A percentile compares a stretch with the other conserved stretches of the same genome.
phyloP scores from a whole-genome alignment of 805 yeast species.

The Blastobotrys parvus region DNA sequence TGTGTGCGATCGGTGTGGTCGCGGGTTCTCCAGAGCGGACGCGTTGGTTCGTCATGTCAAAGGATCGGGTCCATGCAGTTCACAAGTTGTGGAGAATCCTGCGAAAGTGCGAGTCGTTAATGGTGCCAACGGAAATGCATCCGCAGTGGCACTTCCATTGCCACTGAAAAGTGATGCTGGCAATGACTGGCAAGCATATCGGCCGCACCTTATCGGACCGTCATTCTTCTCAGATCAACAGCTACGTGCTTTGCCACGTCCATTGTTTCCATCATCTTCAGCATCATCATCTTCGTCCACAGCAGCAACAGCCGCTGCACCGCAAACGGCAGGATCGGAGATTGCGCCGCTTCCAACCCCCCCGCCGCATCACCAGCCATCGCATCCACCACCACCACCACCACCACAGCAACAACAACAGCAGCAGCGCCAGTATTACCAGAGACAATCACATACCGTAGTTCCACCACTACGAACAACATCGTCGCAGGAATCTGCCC shows the following conservation, averaged over 20 bases:
- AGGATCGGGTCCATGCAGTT: conserved; percentile 29
- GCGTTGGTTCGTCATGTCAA: conserved; percentile 64
- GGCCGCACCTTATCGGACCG: not conserved
- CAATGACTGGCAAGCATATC: not conserved
- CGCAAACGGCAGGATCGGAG: no score
- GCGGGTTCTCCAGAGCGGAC: conserved; percentile 66
- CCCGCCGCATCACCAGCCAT: not conserved
- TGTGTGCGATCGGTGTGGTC: conserved; percentile 50
- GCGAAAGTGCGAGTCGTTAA: not conserved
- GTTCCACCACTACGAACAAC: not conserved
- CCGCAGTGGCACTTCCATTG: not conserved
- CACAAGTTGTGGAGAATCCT: not conserved
- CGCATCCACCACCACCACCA: not conserved
- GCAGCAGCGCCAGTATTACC: not conserved
- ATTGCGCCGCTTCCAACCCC: no score
- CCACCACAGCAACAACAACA: not conserved
- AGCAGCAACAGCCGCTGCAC: not conserved
- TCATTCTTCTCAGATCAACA: not conserved
- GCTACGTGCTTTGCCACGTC: not conserved
- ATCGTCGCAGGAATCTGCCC: not conserved
- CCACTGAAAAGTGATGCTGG: not conserved
- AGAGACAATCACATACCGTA: not conserved
- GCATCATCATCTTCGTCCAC: not conserved
- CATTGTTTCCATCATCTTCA: not conserved
- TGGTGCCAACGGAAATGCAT: no score